Base-by-base conservation (phyloP, 495 filamentous ascomycete species). In the Tuber magnatum region DNA sequence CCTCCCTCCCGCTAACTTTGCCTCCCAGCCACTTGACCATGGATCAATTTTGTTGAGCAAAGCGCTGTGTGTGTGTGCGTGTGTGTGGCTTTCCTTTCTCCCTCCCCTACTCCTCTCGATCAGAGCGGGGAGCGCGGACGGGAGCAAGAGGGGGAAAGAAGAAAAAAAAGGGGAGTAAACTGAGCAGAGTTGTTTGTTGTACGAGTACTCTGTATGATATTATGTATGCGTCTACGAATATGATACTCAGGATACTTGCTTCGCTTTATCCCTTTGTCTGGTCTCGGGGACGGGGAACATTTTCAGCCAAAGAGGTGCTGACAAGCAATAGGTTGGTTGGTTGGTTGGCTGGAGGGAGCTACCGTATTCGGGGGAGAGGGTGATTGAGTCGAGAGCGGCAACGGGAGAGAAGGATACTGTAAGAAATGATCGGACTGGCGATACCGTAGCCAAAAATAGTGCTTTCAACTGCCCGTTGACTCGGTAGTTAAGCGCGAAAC, bases 301-400 rank as follows among this genome's bases (percentile, higher is more conserved):
- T 65, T 65, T 65, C 28, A 35, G 16, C 56, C 56, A 65, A 65
- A 65, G 56, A 65, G 56, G 56, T 65, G 28, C 56, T 35, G 56
- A 65, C 56, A 65, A 65, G 56, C 56, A 35, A 65, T 35, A 28
- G 56, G 28, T 65, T 20, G 56, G 56, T 2, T 14, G 56, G 56
- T 35, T n/a, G 24, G n/a, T n/a, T n/a, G n/a, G n/a, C n/a, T n/a
- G n/a, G n/a, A n/a, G n/a, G n/a, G n/a, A n/a, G n/a, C n/a, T n/a
- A 51, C 48, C 48, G 22, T n/a, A n/a, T 51, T 22, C 18, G 44
- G 18, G 24, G 22, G 51, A 14, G 4, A 20, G 28, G 28, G 32
- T 35, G n/a, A 14, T 35, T 14, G 14, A 65, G 14, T 65, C 35
- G 56, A 65, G 32, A 35, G 56, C 14, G 56, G 28, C 16, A 35